Evolutionary conservation across 2,329 filamentous ascomycete genomes (phyloP).

Genomic region (Sclerotinia sclerotiorum): DNA sequence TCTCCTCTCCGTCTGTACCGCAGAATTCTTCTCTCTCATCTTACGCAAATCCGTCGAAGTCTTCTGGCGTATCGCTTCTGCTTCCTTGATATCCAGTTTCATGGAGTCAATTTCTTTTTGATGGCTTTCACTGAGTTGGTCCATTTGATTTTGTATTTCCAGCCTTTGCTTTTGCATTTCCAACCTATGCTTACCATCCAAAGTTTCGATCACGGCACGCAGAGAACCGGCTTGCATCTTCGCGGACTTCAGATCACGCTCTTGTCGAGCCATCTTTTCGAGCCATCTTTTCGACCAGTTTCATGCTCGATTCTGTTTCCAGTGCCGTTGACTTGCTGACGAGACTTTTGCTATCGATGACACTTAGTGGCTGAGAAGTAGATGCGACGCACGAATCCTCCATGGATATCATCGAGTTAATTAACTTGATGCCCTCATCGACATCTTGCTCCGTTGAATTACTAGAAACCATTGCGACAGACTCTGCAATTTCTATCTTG

Average conservation of each 20-base stretch:
- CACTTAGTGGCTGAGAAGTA: not conserved
- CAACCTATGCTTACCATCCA: not conserved
- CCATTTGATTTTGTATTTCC: not conserved
- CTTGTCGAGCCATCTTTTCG: not conserved
- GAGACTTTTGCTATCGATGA: not conserved
- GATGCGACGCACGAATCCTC: not conserved
- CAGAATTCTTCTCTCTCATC: not conserved
- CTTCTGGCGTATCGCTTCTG: not conserved
- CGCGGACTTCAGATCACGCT: not conserved
- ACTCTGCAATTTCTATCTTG: not conserved
- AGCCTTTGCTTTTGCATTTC: not conserved
- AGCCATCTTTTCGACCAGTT: not conserved
- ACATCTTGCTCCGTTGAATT: not conserved
- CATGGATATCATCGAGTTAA: accelerated
- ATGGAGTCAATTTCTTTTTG: not conserved
- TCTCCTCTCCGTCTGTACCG: not conserved
- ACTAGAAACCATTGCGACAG: not conserved
- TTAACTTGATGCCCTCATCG: not conserved
- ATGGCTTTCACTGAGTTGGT: not conserved
- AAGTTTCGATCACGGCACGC: not conserved
- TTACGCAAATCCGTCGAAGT: not conserved
- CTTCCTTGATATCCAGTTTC: not conserved
- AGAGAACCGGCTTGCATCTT: not conserved
- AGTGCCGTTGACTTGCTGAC: not conserved
- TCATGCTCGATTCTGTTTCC: not conserved